Conservation (phyloP, 768 basidiomycete genomes). For the Lanmaoa pseudosensibilis region DNA sequence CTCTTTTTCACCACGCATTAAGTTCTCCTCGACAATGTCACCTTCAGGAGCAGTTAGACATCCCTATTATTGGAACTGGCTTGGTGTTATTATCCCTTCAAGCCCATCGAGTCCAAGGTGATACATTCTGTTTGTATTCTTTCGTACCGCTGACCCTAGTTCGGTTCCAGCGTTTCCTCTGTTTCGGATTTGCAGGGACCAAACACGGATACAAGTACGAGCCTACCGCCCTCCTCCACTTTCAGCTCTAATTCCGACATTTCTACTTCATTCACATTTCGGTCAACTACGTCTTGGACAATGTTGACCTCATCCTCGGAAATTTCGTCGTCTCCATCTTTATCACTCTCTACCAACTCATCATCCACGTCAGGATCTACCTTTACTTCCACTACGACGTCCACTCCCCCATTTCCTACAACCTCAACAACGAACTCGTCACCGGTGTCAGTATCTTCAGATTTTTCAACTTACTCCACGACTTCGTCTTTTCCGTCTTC, state of each 20-base stretch:
- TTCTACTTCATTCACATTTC: conserved; percentile 1
- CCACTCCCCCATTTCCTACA: not conserved
- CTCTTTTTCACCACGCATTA: not conserved
- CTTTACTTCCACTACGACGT: not conserved
- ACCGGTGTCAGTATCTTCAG: not conserved
- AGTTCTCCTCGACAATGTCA: conserved; percentile 3
- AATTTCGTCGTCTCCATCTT: not conserved
- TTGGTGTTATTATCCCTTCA: not conserved
- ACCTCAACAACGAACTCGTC: not conserved
- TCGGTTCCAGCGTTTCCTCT: not conserved
- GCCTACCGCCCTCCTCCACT: conserved; percentile 6
- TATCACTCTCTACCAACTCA: not conserved
- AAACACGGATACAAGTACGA: conserved; percentile 11
- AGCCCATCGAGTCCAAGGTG: conserved; percentile 15
- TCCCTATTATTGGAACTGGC: not conserved
- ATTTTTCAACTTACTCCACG: not conserved
- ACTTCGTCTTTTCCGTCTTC: not conserved
- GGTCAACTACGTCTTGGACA: not conserved
- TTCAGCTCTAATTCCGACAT: conserved; percentile 20
- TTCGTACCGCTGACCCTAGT: conserved; percentile 2
- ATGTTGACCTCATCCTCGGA: not conserved
- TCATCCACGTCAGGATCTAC: conserved; percentile 1
- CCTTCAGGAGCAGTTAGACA: not conserved
- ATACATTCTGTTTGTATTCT: not conserved
- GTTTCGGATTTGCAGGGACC: not conserved